Base-by-base conservation (phyloP, 2,329 filamentous ascomycete species). In the Pseudocercospora pini-densiflorae region DNA sequence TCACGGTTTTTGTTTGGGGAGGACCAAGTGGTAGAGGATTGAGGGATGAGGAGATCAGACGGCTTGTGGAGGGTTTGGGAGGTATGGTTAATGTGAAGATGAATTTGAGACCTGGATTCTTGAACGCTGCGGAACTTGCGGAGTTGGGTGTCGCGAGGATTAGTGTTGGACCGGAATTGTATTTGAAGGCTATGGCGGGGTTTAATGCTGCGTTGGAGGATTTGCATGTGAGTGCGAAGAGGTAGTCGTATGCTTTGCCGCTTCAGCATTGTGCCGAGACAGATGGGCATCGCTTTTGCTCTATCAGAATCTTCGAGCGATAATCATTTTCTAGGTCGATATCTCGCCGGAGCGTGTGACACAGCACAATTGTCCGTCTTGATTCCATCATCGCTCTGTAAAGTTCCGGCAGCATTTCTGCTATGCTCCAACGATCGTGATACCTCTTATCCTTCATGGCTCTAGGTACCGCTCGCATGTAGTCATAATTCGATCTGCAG, bases 1-100 rank as follows among this genome's bases (percentile, higher is more conserved):
- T 82, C 12, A 88, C 84, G 0, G 81, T 87, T 0, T 89, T 89
- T 77, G 86, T 88, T 60, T 89, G 86, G 86, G 87, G 87, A 14
- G 85, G 81, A 0, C 71, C 78, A 0, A 76, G 76, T 40, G 74
- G 81, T 14, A 76, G 85, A 47, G 77, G 78, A 0, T 72, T 87
- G 12, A 78, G 78, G 12, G 79, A 75, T 12, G 80, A 78, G 0
- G 86, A 87, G 74, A 80, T 87, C 2, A 74, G 79, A 72, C 75
- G 71, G 49, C 72, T 88, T 68, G 84, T 83, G 1, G 74, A 77
- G 61, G 84, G 80, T 54, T 80, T 88, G 54, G 80, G 79, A 2
- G 86, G 86, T 0, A 79, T 76, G 58, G 73, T 88, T 14, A 83
- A 84, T 61, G 84, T 87, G 10, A 82, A 82, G 65, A 71, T 83